Evolutionary conservation across 352 stramenopile species (phyloP), one percentile per base, ranked within the genome.

Genomic region (Phytophthora pini): DNA sequence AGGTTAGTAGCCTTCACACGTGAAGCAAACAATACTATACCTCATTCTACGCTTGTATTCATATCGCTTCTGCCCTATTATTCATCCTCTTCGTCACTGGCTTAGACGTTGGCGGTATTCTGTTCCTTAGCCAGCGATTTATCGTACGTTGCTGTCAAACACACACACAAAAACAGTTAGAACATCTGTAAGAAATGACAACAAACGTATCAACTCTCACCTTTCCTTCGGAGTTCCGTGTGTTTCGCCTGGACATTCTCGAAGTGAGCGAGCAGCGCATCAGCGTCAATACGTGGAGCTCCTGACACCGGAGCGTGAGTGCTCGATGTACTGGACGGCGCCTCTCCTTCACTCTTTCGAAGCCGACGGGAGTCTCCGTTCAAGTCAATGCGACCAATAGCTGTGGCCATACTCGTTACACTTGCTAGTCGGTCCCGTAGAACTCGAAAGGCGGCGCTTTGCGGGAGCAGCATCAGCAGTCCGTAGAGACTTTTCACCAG

Each of bases 401-500:
- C 81, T 15, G 84, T 95, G 17, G 88, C 83, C 88, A 96, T 96
- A 65, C 88, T 93, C 24, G 88, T 96, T 24, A 96, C 87, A 56
- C 85, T 93, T 17, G 88, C 87, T 11, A 96, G 70, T 12, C 88
- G 87, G 44, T 96, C 88, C 10, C 88, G 84, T 15, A 96, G 60
- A 49, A 94, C 93, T 15, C 85, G 81, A 60, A 95, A 96, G 4
- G 88, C 88, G 9, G 88, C 77, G 54, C 88, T 96, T 49, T 99
- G 97, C 6, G 97, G 98, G 4, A 99, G 69, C 34, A 99, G 80
- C 96, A 99, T 99, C 17, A 99, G 71, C 27, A 99, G 76, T 4
- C 97, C 97, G 65, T 99, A 99, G 13, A 99, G 80, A 65, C 91
- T 98, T 73, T 99, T 99, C 4, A 99, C 84, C 31, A 99, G 84